Percentiles rank a stretch among this genome's conserved stretches.
phyloP scores from a whole-genome alignment of 768 basidiomycete genomes.

The Termitomyces heimii region DNA sequence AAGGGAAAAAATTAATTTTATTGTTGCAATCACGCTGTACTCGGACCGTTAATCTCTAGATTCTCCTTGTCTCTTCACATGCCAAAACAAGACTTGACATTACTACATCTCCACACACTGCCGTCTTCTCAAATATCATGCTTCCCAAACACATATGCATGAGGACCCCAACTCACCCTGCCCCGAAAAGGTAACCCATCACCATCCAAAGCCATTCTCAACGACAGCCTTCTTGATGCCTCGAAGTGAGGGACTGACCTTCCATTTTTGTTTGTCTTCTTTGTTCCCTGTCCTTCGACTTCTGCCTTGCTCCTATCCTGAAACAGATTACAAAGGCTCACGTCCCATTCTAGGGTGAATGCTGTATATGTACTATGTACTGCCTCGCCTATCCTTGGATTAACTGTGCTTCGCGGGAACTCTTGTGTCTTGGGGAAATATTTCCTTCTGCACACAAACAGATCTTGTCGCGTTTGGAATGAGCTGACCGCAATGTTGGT shows the following conservation, averaged over 20 bases:
- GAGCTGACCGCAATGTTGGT: not conserved
- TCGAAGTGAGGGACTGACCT: conserved; percentile 3
- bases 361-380: not conserved
- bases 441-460: not conserved
- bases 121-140: not conserved
- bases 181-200: not conserved
- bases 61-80: not conserved
- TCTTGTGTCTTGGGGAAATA: not conserved
- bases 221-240: conserved; percentile 2
- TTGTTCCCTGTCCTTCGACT: not conserved
- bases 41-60: not conserved
- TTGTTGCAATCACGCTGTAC: not conserved
- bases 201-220: conserved; percentile 8
- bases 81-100: conserved; percentile 1
- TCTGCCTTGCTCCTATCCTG: conserved; percentile 2
- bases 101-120: not conserved
- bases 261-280: conserved; percentile 5
- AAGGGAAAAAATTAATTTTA: not conserved
- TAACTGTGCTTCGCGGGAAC: conserved; percentile 6
- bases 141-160: not conserved
- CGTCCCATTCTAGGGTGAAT: not conserved
- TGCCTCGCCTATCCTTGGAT: not conserved
- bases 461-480: not conserved
- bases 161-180: not conserved
- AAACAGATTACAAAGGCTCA: not conserved